A percentile compares a stretch with the other conserved stretches of the same genome.
Conservation (phyloP, 345 rosid species). For the Eucalyptus sp. region DNA sequence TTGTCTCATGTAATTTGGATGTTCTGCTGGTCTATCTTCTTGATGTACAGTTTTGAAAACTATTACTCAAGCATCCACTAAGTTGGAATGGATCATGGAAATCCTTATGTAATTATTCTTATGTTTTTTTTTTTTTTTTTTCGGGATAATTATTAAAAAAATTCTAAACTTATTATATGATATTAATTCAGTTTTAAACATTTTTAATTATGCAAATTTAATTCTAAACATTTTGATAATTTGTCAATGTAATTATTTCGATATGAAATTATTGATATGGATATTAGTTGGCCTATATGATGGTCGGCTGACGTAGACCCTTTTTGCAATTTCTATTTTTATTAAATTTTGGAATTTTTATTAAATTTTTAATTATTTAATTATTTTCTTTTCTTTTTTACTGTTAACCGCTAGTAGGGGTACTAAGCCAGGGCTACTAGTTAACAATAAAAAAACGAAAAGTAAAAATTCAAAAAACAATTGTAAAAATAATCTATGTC, state of each 20-base stretch:
- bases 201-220: background rate
- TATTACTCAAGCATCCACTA: background rate
- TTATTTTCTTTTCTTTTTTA: background rate
- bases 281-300: fast-evolving
- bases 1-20: background rate
- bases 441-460: background rate
- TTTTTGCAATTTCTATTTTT: background rate
- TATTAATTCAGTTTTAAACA: fast-evolving
- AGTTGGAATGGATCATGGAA: background rate
- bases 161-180: background rate
- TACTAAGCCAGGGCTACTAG: background rate
- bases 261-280: background rate
- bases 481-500: background rate
- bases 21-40: background rate
- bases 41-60: background rate
- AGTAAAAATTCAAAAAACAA: no score
- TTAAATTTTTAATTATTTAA: background rate
- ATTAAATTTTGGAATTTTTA: no score
- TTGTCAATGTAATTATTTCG: fast-evolving
- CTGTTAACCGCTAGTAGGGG: background rate
- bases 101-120: background rate
- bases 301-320: fast-evolving
- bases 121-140: background rate
- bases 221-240: background rate
- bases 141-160: background rate